Conservation (phyloP, 148 eudicot species). For the Pharnaceum exiguum region DNA sequence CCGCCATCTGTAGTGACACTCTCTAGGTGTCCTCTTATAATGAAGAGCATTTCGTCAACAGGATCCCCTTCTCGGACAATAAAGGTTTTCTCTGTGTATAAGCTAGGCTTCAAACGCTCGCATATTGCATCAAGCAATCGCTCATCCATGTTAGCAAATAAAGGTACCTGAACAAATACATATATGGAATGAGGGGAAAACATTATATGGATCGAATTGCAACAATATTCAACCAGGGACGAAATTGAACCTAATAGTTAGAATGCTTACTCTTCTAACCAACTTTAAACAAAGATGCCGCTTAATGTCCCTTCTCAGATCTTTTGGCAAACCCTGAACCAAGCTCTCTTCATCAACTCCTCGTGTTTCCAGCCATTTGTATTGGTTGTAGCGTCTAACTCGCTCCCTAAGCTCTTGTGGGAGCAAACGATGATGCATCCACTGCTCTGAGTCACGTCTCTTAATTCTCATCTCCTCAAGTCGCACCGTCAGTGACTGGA, state of each 20-base stretch:
- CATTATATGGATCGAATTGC: background rate
- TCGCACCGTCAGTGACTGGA: conserved; percentile 80
- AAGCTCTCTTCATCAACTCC: conserved; percentile 89
- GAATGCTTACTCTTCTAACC: conserved; percentile 64
- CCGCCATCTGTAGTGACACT: conserved; percentile 98
- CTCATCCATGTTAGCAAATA: conserved; percentile 95
- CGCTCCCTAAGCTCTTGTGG: conserved; percentile 84
- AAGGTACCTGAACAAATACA: conserved; percentile 60
- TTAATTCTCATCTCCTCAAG: conserved; percentile 96
- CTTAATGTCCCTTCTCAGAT: conserved; percentile 89
- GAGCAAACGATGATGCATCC: conserved; percentile 98
- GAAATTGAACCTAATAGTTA: background rate
- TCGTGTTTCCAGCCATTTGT: conserved; percentile 93
- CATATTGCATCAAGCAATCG: conserved; percentile 92
- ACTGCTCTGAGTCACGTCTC: conserved; percentile 94
- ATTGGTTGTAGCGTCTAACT: conserved; percentile 93
- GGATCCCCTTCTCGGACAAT: conserved; percentile 95
- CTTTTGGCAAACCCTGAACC: conserved; percentile 81
- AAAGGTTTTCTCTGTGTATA: conserved; percentile 76
- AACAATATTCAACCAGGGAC: background rate
- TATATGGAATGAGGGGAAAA: background rate
- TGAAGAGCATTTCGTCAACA: conserved; percentile 90
- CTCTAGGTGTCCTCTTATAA: conserved; percentile 85
- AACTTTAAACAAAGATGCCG: conserved; percentile 93
- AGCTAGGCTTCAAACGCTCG: conserved; percentile 83